phyloP scores from a whole-genome alignment of 495 filamentous ascomycete genomes.

The Penicillium taxi region DNA sequence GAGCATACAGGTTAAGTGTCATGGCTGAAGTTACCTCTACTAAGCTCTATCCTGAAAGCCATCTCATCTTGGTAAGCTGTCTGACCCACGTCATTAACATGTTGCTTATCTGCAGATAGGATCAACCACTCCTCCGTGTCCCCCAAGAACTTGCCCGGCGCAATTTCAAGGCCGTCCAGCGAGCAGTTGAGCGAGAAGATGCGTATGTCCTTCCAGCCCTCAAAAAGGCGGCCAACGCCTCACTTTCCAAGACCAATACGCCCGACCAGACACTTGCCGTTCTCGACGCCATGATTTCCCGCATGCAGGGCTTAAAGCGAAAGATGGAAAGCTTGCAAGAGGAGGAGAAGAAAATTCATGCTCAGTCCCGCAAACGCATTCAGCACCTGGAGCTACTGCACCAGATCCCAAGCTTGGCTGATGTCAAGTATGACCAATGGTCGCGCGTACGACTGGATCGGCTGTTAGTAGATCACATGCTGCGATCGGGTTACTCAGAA shows the following conservation, averaged over 20 bases:
- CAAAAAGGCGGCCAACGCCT: conserved; percentile 58
- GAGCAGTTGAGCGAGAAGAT: conserved; percentile 70
- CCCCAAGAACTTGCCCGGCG: conserved; percentile 85
- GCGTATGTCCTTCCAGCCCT: conserved; percentile 61
- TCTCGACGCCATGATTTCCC: conserved; percentile 74
- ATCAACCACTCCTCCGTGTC: conserved; percentile 89
- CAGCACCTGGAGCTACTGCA: conserved; percentile 73
- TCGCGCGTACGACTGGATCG: conserved; percentile 71
- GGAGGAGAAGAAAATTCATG: conserved; percentile 66
- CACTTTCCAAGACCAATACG: conserved; percentile 49
- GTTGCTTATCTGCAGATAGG: conserved; percentile 44
- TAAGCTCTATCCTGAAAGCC: conserved; percentile 66
- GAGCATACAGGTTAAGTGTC: too few species aligned
- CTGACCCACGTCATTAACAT: conserved; percentile 6
- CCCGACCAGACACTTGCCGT: conserved; percentile 63
- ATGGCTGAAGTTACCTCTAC: conserved; percentile 49
- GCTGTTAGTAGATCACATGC: conserved; percentile 80
- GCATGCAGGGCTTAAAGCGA: conserved; percentile 76
- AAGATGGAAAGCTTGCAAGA: conserved; percentile 72
- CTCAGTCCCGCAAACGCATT: conserved; percentile 66
- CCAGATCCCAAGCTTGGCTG: conserved; percentile 69
- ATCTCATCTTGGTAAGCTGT: conserved; percentile 56
- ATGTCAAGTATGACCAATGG: conserved; percentile 94
- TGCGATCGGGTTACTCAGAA: conserved; percentile 72
- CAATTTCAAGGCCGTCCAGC: conserved; percentile 85